Base-by-base conservation (phyloP, 2,329 filamentous ascomycete species). In the Fusarium nelsonii region DNA sequence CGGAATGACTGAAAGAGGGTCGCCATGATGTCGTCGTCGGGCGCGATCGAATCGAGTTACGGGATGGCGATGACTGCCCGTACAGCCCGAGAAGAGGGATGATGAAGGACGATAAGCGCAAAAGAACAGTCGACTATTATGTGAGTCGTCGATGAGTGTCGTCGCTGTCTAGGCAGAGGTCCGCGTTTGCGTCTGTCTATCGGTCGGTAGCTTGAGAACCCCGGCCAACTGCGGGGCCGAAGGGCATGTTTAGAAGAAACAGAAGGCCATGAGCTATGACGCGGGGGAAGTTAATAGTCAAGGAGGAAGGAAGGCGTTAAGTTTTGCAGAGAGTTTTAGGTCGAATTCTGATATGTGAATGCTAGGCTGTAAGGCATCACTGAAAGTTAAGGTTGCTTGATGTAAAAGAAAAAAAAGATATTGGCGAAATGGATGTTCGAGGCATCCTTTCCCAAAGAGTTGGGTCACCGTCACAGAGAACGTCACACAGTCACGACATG, bases 1-100 rank as follows among this genome's bases (percentile, higher is more conserved):
- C 84, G 81, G 74, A 89, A 88, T 60, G 84, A 85, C 79, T 84
- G 90, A 75, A 96, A 87, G 77, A 92, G 89, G 77, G 87, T 90
- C 55, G 90, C 89, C 92, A 94, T 94, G 79, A 65, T 78, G 77
- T 65, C 52, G 65, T 68, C 40, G 45, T 57, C 34, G 30, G 18
- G 39, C 45, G 50, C 37, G 57, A 45, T 65, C 53, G 60, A 48
- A 43, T 64, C 55, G 60, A 40, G 30, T 33, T 49, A 56, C 48
- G 37, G 45, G 20, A 58, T 69, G 55, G 58, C 55, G 62, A 68
- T 67, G 69, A 63, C 58, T 69, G 58, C 61, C 71, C 51, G 62
- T 60, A 57, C 69, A 68, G 58, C 69, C 60, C 41, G 41, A 26
- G 15, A 26, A 18, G 36, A 30, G 16, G 49, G 33, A 66, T 34